Base-by-base conservation (phyloP, 2,329 filamentous ascomycete species). In the Pseudogymnoascus sp. region DNA sequence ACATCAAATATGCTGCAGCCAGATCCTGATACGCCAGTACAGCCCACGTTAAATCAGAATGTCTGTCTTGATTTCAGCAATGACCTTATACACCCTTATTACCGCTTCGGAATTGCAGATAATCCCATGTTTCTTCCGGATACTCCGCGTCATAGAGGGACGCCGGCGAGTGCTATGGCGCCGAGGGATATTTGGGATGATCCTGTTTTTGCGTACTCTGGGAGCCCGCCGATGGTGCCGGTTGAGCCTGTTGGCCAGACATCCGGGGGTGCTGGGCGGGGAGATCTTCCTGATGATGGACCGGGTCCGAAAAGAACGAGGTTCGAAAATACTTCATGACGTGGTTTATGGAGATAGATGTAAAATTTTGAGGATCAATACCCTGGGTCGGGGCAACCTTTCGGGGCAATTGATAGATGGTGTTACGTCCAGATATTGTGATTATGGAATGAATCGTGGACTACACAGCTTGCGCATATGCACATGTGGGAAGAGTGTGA, bases 101-200 rank as follows among this genome's bases (percentile, higher is more conserved):
- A 56, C 28, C 50, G 50, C 50, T 56, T 56, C 6, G 50, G 50
- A 8, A 56, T 56, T 14, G 50, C 50, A 0, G 50, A 56, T 5
- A 56, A 56, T 14, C 50, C 50, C 10, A 25, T 56, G 50, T 56
- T 56, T 35, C 50, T 33, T 5, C 28, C 50, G 28, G 31, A 56
- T 56, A 56, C 28, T 5, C 50, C 50, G n/a, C 50, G 28, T 1
- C n/a, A 56, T 14, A 56, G 50, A 12, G 50, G 50, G 50, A 56
- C 28, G 10, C 28, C 50, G 0, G 50, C 50, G n/a, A 56, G 28
- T 18, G 50, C 50, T 3, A 35, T 16, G 28, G 28, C 28, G 4
- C 50, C 50, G 11, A 56, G 50, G 50, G 50, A 56, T 56, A 56
- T 56, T 14, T 56, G 50, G 50, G 50, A 56, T 56, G 50, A 56